Base-by-base conservation (phyloP, 2,329 filamentous ascomycete species). In the Sporothrix luriei region DNA sequence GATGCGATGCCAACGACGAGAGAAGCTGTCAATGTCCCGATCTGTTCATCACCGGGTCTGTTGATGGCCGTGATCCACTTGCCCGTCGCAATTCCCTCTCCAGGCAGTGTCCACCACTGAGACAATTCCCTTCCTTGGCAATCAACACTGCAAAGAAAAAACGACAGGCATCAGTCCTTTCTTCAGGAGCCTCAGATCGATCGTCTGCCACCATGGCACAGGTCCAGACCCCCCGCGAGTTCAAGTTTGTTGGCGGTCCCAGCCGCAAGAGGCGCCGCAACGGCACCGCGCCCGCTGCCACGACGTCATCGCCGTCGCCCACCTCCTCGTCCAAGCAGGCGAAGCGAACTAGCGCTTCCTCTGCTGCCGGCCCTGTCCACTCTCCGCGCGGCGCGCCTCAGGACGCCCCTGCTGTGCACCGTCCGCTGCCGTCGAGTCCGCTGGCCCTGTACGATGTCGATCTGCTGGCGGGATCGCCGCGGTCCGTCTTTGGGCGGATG, bases 161-260 rank as follows among this genome's bases (percentile, higher is more conserved):
- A 33, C 29, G 33, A 33, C n/a, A n/a, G n/a, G n/a, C n/a, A n/a
- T 7, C 4, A 1, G 33, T 2, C 33, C 33, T 33, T 9, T 33
- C 5, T 1, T 33, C 33, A 7, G 33, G 33, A 7, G 6, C 33
- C 33, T 33, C 33, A 33, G 33, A 33, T 43, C 40, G 33, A 33
- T 43, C 40, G 11, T 43, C 51, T 26, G 16, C 43, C 66, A 16
- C 26, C 26, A 62, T 68, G 66, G 54, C 55, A 7, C 66, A 68
- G 55, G 59, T 66, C 54, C 62, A 43, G 26, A 13, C 54, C 2
- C 64, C 65, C 40, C 54, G 77, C 73, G 24, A 74, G 51, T 75
- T 75, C 73, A 74, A 74, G 66, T 75, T 75, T 24, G 74, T 75
- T 10, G 74, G 74, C 21, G 73, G 68, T 11, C 71, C 55, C 11